Evolutionary conservation across 163 green algal species (phyloP).

Genomic region (Scenedesmus sp.): DNA sequence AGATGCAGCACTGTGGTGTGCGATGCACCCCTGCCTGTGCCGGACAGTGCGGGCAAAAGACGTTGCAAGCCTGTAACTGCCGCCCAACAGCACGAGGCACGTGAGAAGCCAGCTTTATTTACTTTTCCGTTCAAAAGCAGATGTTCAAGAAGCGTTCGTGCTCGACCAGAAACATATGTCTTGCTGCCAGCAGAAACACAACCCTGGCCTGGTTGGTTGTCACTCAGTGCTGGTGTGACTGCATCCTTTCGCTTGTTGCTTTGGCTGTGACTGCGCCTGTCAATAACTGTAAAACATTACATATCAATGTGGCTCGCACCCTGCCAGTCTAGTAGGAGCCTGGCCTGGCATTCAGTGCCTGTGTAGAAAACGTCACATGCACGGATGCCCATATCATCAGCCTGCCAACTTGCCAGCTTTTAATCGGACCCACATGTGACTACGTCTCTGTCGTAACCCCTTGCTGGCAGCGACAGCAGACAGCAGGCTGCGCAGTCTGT

Average conservation of each 20-base stretch:
- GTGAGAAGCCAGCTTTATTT: background rate
- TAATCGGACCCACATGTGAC: too few relatives aligned
- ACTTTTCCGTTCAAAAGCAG: background rate
- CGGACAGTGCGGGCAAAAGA: background rate
- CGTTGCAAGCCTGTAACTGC: background rate
- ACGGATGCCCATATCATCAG: too few relatives aligned
- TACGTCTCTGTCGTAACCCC: too few relatives aligned
- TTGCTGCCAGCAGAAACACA: background rate
- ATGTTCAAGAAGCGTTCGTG: background rate
- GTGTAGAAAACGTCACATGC: too few relatives aligned
- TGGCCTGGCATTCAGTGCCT: too few relatives aligned
- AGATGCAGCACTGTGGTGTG: background rate
- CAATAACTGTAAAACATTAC: too few relatives aligned
- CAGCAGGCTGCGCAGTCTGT: too few relatives aligned
- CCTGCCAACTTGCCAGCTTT: too few relatives aligned
- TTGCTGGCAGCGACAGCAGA: too few relatives aligned
- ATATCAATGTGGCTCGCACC: too few relatives aligned
- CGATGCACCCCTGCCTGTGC: background rate
- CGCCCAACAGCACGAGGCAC: background rate
- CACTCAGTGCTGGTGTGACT: background rate
- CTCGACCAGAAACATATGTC: background rate
- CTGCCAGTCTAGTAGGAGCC: too few relatives aligned
- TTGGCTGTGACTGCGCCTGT: background rate
- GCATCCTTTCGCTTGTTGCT: background rate
- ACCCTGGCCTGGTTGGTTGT: background rate